phyloP scores from a whole-genome alignment of 192 early-diverging fungal genomes.

The Mortierella antarctica region DNA sequence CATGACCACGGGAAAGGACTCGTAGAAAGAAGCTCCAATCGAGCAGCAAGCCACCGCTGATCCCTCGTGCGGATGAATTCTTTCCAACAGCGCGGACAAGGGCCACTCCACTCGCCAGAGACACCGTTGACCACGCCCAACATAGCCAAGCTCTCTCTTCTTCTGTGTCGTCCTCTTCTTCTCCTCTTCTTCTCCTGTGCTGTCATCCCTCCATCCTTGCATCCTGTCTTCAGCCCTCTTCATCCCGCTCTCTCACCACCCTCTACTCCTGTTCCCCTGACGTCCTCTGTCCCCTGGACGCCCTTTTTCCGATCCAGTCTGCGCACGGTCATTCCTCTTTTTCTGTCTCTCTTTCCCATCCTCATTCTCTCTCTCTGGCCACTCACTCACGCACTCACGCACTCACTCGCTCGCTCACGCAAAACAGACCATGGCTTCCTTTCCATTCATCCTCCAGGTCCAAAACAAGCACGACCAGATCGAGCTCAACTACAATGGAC shows the following conservation, averaged over 20 bases:
- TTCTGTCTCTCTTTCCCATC: background rate
- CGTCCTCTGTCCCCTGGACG: background rate
- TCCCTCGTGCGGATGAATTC: background rate
- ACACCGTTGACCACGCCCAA: too few species aligned
- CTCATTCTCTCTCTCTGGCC: background rate
- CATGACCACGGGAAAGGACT: too few species aligned
- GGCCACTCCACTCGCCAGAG: too few species aligned
- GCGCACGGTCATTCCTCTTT: background rate
- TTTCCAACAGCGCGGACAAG: background rate
- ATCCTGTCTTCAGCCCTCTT: background rate
- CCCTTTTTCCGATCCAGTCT: background rate
- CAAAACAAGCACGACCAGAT: slow-evolving; percentile 24
- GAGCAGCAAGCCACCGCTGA: background rate
- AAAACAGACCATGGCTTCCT: slow-evolving; percentile 22
- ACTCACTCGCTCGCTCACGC: background rate
- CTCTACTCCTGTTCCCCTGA: background rate
- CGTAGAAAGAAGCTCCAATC: too few species aligned
- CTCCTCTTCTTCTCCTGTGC: background rate
- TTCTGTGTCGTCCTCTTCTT: background rate
- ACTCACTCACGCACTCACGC: background rate
- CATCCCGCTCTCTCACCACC: background rate
- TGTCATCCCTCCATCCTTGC: background rate
- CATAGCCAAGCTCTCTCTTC: background rate
- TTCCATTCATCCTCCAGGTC: slow-evolving; percentile 38
- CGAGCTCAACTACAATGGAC: slow-evolving; percentile 39